Conservation (phyloP, 2,329 filamentous ascomycete genomes). For the Aspergillus novoparasiticus region DNA sequence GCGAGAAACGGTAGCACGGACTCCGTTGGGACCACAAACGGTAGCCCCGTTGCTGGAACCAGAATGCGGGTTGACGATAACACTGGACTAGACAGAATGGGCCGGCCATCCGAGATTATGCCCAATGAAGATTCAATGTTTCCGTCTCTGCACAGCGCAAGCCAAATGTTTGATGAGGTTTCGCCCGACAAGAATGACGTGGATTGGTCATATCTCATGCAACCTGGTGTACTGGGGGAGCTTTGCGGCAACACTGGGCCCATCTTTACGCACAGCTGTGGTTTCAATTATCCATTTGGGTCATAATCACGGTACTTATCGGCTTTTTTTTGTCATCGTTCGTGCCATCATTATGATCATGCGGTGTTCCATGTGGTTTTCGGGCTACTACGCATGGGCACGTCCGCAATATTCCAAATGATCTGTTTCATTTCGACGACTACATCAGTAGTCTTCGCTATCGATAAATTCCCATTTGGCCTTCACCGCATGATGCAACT, state of each 20-base stretch:
- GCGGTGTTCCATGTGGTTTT: neutral
- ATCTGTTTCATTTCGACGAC: neutral
- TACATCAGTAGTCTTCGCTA: constrained; percentile 32
- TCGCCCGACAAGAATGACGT: neutral
- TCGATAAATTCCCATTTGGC: constrained; percentile 50
- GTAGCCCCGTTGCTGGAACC: neutral
- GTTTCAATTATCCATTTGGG: neutral
- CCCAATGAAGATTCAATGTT: neutral
- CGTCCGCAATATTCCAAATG: neutral
- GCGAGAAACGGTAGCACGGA: neutral
- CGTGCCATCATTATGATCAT: too few relatives aligned
- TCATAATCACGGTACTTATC: neutral
- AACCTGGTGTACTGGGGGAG: neutral
- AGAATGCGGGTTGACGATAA: neutral
- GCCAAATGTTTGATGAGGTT: neutral
- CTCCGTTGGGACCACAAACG: too few relatives aligned
- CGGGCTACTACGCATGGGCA: neutral
- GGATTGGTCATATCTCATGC: neutral
- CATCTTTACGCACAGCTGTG: neutral
- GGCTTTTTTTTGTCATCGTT: too few relatives aligned
- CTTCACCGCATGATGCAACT: constrained; percentile 29
- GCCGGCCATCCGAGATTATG: neutral
- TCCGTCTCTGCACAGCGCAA: neutral
- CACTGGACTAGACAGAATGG: neutral
- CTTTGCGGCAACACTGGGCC: neutral